Base-by-base conservation (phyloP, 768 basidiomycete species). In the Nidularia sp. region DNA sequence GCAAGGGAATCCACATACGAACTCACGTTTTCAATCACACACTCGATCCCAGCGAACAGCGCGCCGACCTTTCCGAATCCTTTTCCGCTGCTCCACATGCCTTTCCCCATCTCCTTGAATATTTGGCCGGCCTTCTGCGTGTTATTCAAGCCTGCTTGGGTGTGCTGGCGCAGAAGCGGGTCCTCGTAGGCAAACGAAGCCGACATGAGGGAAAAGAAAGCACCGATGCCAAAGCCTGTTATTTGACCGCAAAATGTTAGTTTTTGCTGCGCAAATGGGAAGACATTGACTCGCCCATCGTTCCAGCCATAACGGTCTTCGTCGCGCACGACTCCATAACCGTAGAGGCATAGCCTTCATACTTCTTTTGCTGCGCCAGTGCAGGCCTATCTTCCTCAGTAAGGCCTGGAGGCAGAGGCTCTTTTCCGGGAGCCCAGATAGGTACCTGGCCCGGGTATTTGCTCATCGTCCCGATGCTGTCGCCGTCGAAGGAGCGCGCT, bases 201-300 rank as follows among this genome's bases (percentile, higher is more conserved):
- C 34, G 90, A 92, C 96, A 98, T 98, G 53, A 98, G 78, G 1
- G 93, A 93, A 73, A 98, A 92, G 77, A 98, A 94, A 33, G 88
- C 94, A 53, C 96, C 96, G 42, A 97, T 80, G 8, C 81, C 95
- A 59, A 98, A 85, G 45, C 96, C 95, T 97, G 50, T 29, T 29
- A 29, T 29, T 29, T 29, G 25, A 4, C 25, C 25, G 25, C 25
- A 1, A 44, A 39, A 41, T 1, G 39, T 41, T 41, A 18, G 12
- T 12, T 41, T 10, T 41, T 22, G 25, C n/a, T 13, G 6, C 25
- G 25, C 44, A 32, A 50, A 52, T 39, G 34, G 7, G 52, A 45
- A 34, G 31, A 13, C 29, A 73, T 86, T 62, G 39, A 41, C 39
- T 41, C 61, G 94, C 95, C 96, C 63, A 84, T 85, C 44, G 78